phyloP scores from a whole-genome alignment of 2,329 filamentous ascomycete genomes.

The Gnomoniopsis sp. region DNA sequence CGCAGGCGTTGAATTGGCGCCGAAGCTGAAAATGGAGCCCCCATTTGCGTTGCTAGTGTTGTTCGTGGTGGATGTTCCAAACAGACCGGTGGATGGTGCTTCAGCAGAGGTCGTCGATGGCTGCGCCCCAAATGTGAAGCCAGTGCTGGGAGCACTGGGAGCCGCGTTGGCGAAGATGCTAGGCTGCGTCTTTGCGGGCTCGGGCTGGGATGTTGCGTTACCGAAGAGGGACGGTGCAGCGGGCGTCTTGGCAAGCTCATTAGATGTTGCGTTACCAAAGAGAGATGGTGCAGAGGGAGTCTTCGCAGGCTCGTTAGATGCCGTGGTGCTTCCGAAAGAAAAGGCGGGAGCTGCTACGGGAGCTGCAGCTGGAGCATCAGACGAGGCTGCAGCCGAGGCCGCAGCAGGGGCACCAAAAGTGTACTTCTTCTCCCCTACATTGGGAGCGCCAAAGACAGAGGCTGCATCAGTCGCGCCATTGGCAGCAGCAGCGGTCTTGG shows the following conservation, averaged over 20 bases:
- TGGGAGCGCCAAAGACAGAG: slow-evolving; percentile 15
- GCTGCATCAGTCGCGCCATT: slow-evolving; percentile 17
- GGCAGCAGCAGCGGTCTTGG: slow-evolving; percentile 18
- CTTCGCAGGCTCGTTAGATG: slow-evolving; percentile 14
- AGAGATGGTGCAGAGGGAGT: slow-evolving; percentile 17
- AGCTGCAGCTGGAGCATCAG: slow-evolving; percentile 11
- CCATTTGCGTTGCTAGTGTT: slow-evolving; percentile 14
- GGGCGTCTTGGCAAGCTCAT: slow-evolving; percentile 15
- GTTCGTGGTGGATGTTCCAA: slow-evolving; percentile 18
- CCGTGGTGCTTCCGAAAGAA: slow-evolving; percentile 8
- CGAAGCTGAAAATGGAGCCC: slow-evolving; percentile 22
- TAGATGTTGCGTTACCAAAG: slow-evolving; percentile 7
- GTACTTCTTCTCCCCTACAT: slow-evolving; percentile 11
- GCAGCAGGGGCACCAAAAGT: slow-evolving; percentile 11
- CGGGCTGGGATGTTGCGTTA: slow-evolving; percentile 4
- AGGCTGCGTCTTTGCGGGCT: slow-evolving; percentile 17
- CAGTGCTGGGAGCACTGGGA: slow-evolving; percentile 13
- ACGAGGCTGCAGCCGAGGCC: slow-evolving; percentile 17
- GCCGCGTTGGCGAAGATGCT: slow-evolving; percentile 21
- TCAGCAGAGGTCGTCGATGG: neutral
- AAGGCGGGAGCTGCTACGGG: slow-evolving; percentile 1
- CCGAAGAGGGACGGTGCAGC: slow-evolving; percentile 17
- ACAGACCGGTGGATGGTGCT: neutral
- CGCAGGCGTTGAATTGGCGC: slow-evolving; percentile 18
- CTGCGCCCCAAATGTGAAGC: slow-evolving; percentile 13